Conservation (phyloP, 2,329 filamentous ascomycete genomes). For the Penicillium sclerotiorum region DNA sequence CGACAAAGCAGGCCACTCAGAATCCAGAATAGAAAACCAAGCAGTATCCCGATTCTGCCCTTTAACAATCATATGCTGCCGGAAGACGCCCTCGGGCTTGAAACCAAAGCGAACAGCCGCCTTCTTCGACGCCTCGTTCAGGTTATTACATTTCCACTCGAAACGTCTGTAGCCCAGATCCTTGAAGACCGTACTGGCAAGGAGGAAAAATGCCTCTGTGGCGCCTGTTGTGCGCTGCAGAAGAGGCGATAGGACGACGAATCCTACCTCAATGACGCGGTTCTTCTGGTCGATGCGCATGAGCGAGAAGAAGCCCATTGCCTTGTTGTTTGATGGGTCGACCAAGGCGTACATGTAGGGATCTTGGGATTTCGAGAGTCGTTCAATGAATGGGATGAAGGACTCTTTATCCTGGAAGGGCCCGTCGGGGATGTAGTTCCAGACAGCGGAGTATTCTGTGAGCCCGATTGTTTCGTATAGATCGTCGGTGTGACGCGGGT, state of each 20-base stretch:
- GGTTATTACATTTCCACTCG: constrained; percentile 65
- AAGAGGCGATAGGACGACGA: constrained; percentile 52
- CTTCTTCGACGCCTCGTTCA: constrained; percentile 56
- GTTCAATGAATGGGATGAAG: constrained; percentile 30
- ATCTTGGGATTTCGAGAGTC: constrained; percentile 29
- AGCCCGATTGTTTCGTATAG: constrained; percentile 24
- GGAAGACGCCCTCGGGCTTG: constrained; percentile 60
- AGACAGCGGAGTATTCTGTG: constrained; percentile 30
- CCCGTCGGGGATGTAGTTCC: constrained; percentile 40
- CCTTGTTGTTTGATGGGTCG: constrained; percentile 19
- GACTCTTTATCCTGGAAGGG: constrained; percentile 32
- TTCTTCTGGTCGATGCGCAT: constrained; percentile 53
- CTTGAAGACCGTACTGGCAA: constrained; percentile 57
- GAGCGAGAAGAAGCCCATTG: constrained; percentile 26
- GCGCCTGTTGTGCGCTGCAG: constrained; percentile 58
- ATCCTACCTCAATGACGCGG: constrained; percentile 59
- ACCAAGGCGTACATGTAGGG: constrained; percentile 49
- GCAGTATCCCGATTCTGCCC: constrained; percentile 59
- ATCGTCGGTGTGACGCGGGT: constrained; percentile 20
- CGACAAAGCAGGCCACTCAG: constrained; percentile 16
- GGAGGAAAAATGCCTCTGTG: constrained; percentile 60
- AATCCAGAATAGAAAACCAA: constrained; percentile 23
- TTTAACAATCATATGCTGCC: constrained; percentile 62
- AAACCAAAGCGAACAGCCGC: constrained; percentile 63
- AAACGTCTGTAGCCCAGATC: constrained; percentile 58